phyloP scores from a whole-genome alignment of 148 eudicot species.

The Fagopyrum homotropicum region DNA sequence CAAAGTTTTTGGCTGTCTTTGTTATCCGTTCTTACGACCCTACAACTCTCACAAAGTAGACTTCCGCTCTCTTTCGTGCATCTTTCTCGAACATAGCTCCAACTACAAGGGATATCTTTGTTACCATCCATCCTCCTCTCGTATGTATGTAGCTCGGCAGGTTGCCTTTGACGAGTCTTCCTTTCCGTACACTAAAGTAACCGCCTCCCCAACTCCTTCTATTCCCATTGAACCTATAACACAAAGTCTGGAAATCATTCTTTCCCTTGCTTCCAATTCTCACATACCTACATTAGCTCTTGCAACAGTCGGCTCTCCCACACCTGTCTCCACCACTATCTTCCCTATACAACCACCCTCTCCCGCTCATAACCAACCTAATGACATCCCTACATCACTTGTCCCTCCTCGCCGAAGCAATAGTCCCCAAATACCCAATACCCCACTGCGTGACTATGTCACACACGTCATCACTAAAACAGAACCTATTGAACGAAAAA shows the following conservation, averaged over 20 bases:
- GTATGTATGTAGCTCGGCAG: neutral
- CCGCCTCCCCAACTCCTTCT: neutral
- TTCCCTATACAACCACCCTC: neutral
- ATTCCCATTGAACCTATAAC: no score
- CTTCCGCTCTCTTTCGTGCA: neutral
- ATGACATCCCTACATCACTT: no score
- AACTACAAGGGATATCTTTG: neutral
- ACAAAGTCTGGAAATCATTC: no score
- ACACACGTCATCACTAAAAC: no score
- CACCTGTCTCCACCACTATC: no score
- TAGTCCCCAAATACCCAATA: no score
- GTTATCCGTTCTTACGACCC: neutral
- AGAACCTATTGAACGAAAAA: neutral
- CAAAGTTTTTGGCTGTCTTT: neutral
- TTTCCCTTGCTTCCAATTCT: no score
- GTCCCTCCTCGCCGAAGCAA: no score
- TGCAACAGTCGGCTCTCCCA: neutral
- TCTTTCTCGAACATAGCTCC: neutral
- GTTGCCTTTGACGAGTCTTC: neutral
- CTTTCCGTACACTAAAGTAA: neutral
- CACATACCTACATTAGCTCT: neutral
- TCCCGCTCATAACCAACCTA: no score
- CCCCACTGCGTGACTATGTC: no score
- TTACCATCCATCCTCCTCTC: neutral
- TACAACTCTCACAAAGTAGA: neutral